Base-by-base conservation (phyloP, 2,329 filamentous ascomycete species). In the Thelonectria olida region DNA sequence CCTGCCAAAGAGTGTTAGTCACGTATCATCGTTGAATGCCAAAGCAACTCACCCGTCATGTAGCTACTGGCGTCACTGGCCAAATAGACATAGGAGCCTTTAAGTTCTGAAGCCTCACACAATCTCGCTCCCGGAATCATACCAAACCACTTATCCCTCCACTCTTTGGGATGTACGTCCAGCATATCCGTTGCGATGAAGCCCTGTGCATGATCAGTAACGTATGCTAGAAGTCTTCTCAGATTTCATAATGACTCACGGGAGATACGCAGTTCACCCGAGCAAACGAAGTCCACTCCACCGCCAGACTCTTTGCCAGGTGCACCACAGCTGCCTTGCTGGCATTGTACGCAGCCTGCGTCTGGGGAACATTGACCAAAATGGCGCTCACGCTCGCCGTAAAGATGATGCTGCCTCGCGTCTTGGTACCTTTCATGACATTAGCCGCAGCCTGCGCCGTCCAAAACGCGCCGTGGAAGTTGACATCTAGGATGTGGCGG, bases 241-340 rank as follows among this genome's bases (percentile, higher is more conserved):
- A 38, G 17, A 23, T 9, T 12, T 17, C 13, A 20, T 23, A 9
- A 20, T n/a, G 13, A 67, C 70, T 31, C 53, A 74, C 74, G 9
- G 77, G 78, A 4, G 77, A 80, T 9, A 80, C 69, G 48, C 70
- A 79, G 55, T 80, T 80, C 4, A 80, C 78, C 19, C 78, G 69
- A 9, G 75, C 73, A 59, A 80, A 79, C 19, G 79, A 75, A 2
- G 74, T 75, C 79, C 80, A 81, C 59, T 81, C 80, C 4, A 81
- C 79, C 2, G 78, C 74, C 7, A 81, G 65, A 42, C 73, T 76
- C 67, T 78, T 79, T 13, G 75, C 72, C 8, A 82, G 66, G 41
- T 80, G 79, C 1, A 79, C 71, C 0, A 79, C 76, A 0, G 75
- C 80, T 0, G 78, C 80, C 60, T 81, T 82, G 54, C 74, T 77